Evolutionary conservation across 306 rosid species (phyloP), one percentile per base, ranked within the genome.

Genomic region (Pterocarpus santalinus): DNA sequence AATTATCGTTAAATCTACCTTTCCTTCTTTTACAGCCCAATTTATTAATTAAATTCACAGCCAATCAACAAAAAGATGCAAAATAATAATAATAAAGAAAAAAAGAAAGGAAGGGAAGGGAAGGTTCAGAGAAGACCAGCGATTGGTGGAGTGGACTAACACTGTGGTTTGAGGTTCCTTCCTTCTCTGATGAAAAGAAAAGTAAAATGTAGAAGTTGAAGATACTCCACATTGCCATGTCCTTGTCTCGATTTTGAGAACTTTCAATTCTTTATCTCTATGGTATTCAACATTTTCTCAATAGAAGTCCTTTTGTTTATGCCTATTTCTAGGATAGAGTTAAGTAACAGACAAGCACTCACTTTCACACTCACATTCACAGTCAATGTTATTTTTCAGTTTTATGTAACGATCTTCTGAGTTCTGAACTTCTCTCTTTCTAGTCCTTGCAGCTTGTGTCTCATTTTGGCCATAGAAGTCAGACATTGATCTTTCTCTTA

Each of bases 221-320:
- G 72, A 65, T 9, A 52, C 34, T 75, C 66, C 77, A 51, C 66
- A 62, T 58, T 77, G 53, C n/a, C 7, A 32, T 33, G 83, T 85
- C 78, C 38, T 69, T 78, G 22, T 86, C 84, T 72, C 67, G 33
- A 72, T 72, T 53, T 52, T 63, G 28, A 63, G 28, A 34, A 60
- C 62, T 72, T 49, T 47, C 60, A 14, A 61, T 43, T 71, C 44
- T 47, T 14, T 2, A 61, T 17, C 57, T 65, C 69, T 36, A 22
- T 44, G 47, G 71, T 58, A 57, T 33, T 77, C 82, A 10, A 67
- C 87, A 57, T 82, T 83, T 69, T 76, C 81, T 75, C 1, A 22
- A 7, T 60, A 66, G 30, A 69, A 67, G n/a, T 7, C 35, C 51
- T 47, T 55, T 80, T 73, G 39, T 62, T 56, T 75, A 28, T 64